Evolutionary conservation across 2,329 filamentous ascomycete genomes (phyloP).

Genomic region (Pseudogymnoascus sp.): DNA sequence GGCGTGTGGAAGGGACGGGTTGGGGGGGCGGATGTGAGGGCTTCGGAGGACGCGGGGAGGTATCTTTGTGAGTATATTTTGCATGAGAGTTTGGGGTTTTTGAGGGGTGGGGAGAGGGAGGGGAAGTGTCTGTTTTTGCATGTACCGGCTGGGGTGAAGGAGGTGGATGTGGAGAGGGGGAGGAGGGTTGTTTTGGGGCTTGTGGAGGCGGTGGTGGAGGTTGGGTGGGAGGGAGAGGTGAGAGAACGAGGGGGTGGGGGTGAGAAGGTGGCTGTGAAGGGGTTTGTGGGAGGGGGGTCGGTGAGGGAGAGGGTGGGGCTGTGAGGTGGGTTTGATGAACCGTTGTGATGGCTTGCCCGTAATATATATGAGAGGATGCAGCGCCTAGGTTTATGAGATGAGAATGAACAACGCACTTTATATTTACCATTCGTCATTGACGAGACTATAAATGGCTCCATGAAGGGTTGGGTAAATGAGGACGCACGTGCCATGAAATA

Average conservation of each 20-base stretch:
- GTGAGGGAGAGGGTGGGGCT: background rate
- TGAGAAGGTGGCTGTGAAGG: background rate
- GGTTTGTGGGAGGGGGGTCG: background rate
- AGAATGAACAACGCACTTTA: background rate
- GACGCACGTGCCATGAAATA: background rate
- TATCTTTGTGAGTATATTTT: constrained; percentile 76
- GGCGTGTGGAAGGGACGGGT: constrained; percentile 44
- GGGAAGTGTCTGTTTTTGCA: constrained; percentile 60
- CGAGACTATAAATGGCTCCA: background rate
- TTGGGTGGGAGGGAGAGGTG: constrained; percentile 8
- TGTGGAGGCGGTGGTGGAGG: constrained; percentile 47
- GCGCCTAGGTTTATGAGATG: background rate
- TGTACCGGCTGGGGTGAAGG: constrained; percentile 53
- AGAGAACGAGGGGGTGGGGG: no score
- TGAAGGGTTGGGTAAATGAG: background rate
- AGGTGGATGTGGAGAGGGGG: constrained; percentile 39
- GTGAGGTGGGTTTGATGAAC: background rate
- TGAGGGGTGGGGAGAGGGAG: constrained; percentile 38
- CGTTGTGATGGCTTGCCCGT: no score
- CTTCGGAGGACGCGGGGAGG: constrained; percentile 61
- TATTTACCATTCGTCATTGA: background rate
- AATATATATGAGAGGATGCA: background rate
- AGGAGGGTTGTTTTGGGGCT: constrained; percentile 45
- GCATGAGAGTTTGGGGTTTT: constrained; percentile 56
- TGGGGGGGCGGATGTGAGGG: constrained; percentile 37